Base-by-base conservation (phyloP, 164 flowering plant genomes). In the Vitis cinerea region DNA sequence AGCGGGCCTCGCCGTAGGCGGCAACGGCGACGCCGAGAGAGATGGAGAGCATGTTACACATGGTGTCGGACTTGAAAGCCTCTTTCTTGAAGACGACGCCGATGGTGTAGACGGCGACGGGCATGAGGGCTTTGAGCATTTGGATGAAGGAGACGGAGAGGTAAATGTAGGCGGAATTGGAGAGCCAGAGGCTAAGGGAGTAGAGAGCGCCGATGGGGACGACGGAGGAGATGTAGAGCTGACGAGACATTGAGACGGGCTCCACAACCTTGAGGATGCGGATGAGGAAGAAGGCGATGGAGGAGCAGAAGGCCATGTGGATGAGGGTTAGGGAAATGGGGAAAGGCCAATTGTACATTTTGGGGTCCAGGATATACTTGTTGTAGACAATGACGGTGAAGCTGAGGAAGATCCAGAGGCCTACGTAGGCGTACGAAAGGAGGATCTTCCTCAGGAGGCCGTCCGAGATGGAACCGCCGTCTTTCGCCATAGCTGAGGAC, bases 341-440 rank as follows among this genome's bases (percentile, higher is more conserved):
- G 68, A 65, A 81, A 0, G 87, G 84, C 83, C 83, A 83, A 60
- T 83, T 77, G 83, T 79, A 83, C 83, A 83, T 79, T 78, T 83
- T 83, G 63, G 69, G 75, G 78, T 83, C 87, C 68, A 83, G 82
- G 80, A 83, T 83, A 79, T 75, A 83, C 70, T 83, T 83, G 83
- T 83, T 83, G 84, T 79, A 83, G 50, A 83, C 83, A 70, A 83
- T 83, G 56, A 83, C 87, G 61, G 87, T 79, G 87, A 83, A 83
- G 74, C 82, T 77, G 68, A 83, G 80, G 82, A 83, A 83, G 82
- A 83, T 81, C 87, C 87, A 83, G 48, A 83, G 58, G 15, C 75
- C 74, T 11, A 83, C 84, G 55, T 81, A 83, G 67, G 87, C 52
- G 84, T 83, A 81, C 58, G 84, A 81, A 37, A 81, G 73, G 50